Evolutionary conservation across 257 asterid species (phyloP), one percentile per base, ranked within the genome.

Genomic region (Anisodus acutangulus): DNA sequence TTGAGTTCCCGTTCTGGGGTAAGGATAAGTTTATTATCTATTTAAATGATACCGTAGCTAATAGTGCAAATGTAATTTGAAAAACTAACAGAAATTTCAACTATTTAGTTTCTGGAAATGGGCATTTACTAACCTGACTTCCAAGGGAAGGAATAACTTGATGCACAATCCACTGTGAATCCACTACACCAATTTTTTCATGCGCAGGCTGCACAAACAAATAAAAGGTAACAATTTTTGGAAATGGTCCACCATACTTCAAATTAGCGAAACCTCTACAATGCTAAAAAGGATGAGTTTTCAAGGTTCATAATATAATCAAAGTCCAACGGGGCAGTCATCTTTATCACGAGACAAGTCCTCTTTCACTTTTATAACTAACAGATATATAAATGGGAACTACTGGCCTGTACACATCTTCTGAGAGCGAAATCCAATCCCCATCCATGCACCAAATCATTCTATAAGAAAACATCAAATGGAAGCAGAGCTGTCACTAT

Each of bases 401-500:
- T 53, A 91, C 96, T 90, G 86, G 95, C 99, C 87, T 95, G 94
- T 66, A 92, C 98, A 70, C 99, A 97, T 95, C 99, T 93, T 87
- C 98, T 91, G 71, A 97, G 89, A 4, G 99, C 98, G 87, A 97
- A 97, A 91, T 97, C 99, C 91, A 97, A 90, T 85, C 99, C 99
- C 99, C 99, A 97, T 86, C 99, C 99, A 84, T 97, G 99, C 82
- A 97, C 98, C 93, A 97, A 91, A 89, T 97, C 99, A 88, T 97
- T 97, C 99, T 97, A 93, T 88, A 88, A 76, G 81, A 59, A 79
- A 53, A 59, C 19, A 85, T 79, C 57, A 41, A 63, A 76, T 58
- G 67, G 85, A 82, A 81, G 82, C 54, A 54, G 76, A 83, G 53
- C 45, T 31, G 31, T 78, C 81, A 78, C 15, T 51, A 78, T 26